Percentiles rank a stretch among this genome's conserved stretches.
phyloP scores from a whole-genome alignment of 306 rosid genomes.

The Gillenia trifoliata region DNA sequence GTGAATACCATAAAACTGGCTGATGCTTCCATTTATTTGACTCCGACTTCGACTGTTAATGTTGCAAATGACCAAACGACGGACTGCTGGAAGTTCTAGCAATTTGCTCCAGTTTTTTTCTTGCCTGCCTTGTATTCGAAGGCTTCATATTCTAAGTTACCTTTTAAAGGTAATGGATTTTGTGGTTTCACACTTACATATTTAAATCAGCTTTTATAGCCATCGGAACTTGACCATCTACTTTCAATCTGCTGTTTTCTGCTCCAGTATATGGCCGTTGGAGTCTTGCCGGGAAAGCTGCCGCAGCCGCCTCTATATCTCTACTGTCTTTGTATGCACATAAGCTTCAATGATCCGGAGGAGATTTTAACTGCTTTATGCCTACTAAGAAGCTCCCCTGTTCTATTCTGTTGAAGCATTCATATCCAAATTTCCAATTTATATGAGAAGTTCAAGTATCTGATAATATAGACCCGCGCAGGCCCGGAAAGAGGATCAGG shows the following conservation, averaged over 20 bases:
- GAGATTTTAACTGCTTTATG: constrained; percentile 44
- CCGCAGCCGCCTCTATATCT: constrained; percentile 25
- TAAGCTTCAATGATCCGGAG: too few relatives aligned
- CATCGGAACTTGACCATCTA: too few relatives aligned
- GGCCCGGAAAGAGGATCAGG: constrained; percentile 36
- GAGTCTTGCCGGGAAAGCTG: constrained; percentile 32
- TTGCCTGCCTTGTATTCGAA: constrained; percentile 34
- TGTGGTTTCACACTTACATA: too few relatives aligned
- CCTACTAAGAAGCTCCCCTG: constrained; percentile 51
- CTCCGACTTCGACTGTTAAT: too few relatives aligned
- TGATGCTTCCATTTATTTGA: constrained; percentile 33
- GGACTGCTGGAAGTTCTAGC: constrained; percentile 25
- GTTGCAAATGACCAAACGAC: constrained; percentile 25
- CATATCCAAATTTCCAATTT: neutral
- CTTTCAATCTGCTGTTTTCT: constrained; percentile 28
- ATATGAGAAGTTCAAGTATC: neutral
- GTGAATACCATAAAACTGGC: constrained; percentile 39
- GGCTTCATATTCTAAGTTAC: neutral
- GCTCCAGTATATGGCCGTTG: constrained; percentile 27
- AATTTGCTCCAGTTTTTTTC: constrained; percentile 28
- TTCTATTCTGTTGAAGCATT: constrained; percentile 35
- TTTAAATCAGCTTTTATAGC: too few relatives aligned
- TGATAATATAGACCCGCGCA: constrained; percentile 16
- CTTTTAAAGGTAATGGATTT: neutral
- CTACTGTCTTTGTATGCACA: neutral